Evolutionary conservation across 1,139 yeast genomes (phyloP), one percentile per base, ranked within the genome.

Genomic region (Taphrina sp.): DNA sequence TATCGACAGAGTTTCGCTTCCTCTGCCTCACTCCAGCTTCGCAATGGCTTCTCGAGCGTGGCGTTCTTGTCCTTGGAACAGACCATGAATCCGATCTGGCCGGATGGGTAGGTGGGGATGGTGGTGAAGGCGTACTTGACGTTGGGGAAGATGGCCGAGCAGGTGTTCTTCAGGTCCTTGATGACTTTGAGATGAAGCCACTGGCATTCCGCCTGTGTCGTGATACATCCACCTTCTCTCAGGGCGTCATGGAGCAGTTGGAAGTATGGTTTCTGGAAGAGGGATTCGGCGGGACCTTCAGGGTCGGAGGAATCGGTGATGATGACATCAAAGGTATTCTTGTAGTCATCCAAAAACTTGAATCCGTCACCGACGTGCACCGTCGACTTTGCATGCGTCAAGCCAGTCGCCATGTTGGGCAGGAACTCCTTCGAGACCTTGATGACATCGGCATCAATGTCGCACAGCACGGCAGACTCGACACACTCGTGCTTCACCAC

Each of bases 231-330:
- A 62, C 83, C 76, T 28, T 76, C 77, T 36, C 80, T 77, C 59
- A 90, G 76, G 1, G 95, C 88, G 60, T 80, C 79, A 61, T 74
- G 68, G 57, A 92, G 74, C 53, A 92, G 75, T 66, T 80, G 76
- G 71, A 90, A 92, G 73, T 90, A 92, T 60, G 80, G 81, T 63
- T 79, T 77, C 71, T 89, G 90, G 76, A 92, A 92, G 63, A 92
- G 85, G 45, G 88, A 87, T 65, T 83, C 95, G 2, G 98, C 98
- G 7, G 98, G 98, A 1, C 98, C 98, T 66, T 92, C 97, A 1
- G 97, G 97, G 69, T 92, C 98, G 8, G 95, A 85, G 7, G 96
- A 86, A 70, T 92, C 98, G 34, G 96, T 89, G 64, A 92, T 89
- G 63, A 92, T 89, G 47, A 90, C 84, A 69, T 92, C 97, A 67